A percentile compares a stretch with the other conserved stretches of the same genome.
phyloP scores from a whole-genome alignment of 805 yeast species.

The Kuraishia cidri region DNA sequence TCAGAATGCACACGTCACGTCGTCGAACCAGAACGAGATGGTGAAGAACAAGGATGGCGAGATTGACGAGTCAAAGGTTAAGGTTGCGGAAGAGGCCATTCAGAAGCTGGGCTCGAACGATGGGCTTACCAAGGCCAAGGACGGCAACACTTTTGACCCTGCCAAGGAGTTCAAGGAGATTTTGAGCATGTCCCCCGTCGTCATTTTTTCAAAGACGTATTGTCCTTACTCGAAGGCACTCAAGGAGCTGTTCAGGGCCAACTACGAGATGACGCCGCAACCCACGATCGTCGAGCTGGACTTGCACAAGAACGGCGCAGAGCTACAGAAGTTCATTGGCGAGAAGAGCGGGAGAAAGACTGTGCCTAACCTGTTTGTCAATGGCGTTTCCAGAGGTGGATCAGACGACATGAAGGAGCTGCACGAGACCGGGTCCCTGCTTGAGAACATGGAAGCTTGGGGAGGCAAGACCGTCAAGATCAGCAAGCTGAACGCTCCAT shows the following conservation, averaged over 20 bases:
- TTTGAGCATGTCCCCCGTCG: conserved; percentile 53
- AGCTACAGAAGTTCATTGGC: conserved; percentile 65
- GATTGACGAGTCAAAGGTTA: conserved; percentile 32
- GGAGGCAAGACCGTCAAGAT: conserved; percentile 43
- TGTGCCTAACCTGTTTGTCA: conserved; percentile 83
- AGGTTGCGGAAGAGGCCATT: conserved; percentile 21
- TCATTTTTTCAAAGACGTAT: conserved; percentile 47
- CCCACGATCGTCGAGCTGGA: conserved; percentile 79
- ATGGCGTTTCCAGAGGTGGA: conserved; percentile 78
- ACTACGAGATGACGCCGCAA: conserved; percentile 64
- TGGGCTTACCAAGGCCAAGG: conserved; percentile 6
- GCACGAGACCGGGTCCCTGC: conserved; percentile 48
- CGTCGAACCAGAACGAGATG: conserved; percentile 11
- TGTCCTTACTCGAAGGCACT: conserved; percentile 76
- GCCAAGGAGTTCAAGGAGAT: conserved; percentile 48
- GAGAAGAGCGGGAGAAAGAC: conserved; percentile 69
- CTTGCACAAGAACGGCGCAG: conserved; percentile 64
- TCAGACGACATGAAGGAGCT: conserved; percentile 67
- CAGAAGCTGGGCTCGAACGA: conserved; percentile 4
- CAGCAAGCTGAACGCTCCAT: conserved; percentile 45
- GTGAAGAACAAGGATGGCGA: conserved; percentile 23
- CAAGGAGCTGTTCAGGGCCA: conserved; percentile 53
- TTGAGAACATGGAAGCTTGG: conserved; percentile 50
- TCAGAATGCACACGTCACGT: neutral
- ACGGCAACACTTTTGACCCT: conserved; percentile 30